These are phyloP conservation scores for Glycine soja DNA, from an alignment of 306 rosid species.

Conservation along the genomic window DNA sequence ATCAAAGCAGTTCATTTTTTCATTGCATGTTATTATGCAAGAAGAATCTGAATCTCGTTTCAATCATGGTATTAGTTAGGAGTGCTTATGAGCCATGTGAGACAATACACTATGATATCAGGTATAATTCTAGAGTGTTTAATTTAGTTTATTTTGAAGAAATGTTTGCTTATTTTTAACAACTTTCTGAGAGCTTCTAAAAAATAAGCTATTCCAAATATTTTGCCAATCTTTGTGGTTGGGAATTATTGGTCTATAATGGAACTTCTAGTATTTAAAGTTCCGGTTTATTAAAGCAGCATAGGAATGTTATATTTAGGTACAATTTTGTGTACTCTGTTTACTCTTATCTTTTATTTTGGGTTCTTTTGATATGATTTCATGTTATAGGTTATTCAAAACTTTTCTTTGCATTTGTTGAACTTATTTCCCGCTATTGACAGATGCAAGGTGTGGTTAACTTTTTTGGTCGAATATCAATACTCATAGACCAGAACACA, in stretches of 20 bases:
- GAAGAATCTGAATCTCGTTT: slow-evolving; percentile 21
- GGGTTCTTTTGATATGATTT: slow-evolving; percentile 27
- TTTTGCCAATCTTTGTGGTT: too few species aligned
- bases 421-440: slow-evolving; percentile 36
- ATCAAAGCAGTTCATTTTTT: not conserved
- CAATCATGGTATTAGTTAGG: slow-evolving; percentile 33
- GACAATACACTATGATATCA: slow-evolving; percentile 8
- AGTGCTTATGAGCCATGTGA: slow-evolving; percentile 17
- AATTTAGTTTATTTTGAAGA: not conserved
- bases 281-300: too few species aligned
- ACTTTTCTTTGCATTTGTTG: slow-evolving; percentile 24
- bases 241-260: too few species aligned
- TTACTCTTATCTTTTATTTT: too few species aligned
- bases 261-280: too few species aligned
- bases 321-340: too few species aligned
- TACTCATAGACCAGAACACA: slow-evolving; percentile 95
- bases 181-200: not conserved
- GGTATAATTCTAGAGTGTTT: not conserved
- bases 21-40: slow-evolving; percentile 24
- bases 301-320: too few species aligned
- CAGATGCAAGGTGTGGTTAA: slow-evolving; percentile 95
- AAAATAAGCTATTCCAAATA: not conserved
- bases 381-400: slow-evolving; percentile 1
- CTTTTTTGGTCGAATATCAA: slow-evolving; percentile 93
- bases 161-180: not conserved